Evolutionary conservation across 768 basidiomycete species (phyloP).

Genomic region (Mrakia frigida): DNA sequence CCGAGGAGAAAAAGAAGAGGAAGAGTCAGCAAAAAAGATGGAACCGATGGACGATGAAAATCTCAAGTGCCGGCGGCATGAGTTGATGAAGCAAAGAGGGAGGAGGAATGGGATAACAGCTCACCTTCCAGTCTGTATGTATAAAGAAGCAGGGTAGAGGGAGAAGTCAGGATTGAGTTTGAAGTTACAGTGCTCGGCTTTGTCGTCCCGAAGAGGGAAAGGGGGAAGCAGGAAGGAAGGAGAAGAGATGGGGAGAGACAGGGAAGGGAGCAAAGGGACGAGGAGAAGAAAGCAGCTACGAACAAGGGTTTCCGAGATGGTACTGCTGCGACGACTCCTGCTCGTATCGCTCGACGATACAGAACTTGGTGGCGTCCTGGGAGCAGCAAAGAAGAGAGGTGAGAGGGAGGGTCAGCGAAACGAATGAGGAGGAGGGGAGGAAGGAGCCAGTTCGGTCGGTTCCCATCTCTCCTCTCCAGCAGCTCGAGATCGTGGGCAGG

Average conservation of each 20-base stretch:
- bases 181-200: slow-evolving; percentile 1
- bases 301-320: slow-evolving; percentile 42
- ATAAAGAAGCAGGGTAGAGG: background rate
- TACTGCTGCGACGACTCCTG: slow-evolving; percentile 45
- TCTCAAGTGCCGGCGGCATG: slow-evolving; percentile 9
- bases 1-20: background rate
- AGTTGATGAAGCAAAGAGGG: background rate
- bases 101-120: background rate
- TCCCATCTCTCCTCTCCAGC: background rate
- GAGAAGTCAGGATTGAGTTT: background rate
- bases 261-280: background rate
- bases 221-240: background rate
- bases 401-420: background rate
- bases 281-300: slow-evolving; percentile 25
- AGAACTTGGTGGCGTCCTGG: background rate
- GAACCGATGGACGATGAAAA: slow-evolving; percentile 13
- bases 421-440: background rate
- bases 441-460: too few species aligned
- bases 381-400: background rate
- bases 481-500: background rate
- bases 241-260: background rate
- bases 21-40: background rate
- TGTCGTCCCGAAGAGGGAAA: background rate
- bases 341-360: slow-evolving; percentile 41
- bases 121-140: slow-evolving; percentile 38